Evolutionary conservation across 2,329 filamentous ascomycete genomes (phyloP).

Genomic region (Coniosporium tulheliwenetii): DNA sequence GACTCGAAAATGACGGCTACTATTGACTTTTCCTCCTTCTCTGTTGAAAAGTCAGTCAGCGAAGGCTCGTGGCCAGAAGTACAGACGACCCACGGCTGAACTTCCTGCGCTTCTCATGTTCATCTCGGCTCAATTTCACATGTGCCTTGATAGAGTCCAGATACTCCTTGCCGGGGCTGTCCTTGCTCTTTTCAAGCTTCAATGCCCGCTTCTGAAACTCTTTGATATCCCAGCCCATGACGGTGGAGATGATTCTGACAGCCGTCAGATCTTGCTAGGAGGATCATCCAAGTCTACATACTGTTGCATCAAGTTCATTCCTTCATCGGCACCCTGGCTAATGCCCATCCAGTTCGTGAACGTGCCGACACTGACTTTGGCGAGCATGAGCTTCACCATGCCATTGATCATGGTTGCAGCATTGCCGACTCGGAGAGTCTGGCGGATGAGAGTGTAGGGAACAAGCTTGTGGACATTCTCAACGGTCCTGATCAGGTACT

Average conservation of each 20-base stretch:
- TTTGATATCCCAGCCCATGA: conserved; percentile 55
- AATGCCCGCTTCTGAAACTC: conserved; percentile 52
- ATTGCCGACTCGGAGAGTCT: conserved; percentile 62
- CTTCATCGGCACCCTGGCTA: conserved; percentile 55
- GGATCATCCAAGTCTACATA: conserved; percentile 8
- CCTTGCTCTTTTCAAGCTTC: conserved; percentile 47
- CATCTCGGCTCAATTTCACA: conserved; percentile 33
- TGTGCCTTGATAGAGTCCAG: conserved; percentile 45
- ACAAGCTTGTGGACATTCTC: conserved; percentile 55
- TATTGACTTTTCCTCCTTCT: conserved; percentile 42
- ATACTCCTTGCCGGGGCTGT: conserved; percentile 43
- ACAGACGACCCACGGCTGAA: conserved; percentile 29
- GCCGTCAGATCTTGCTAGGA: too few species aligned
- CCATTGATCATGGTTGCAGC: conserved; percentile 69
- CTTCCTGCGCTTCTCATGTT: conserved; percentile 44
- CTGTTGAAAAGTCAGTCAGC: background rate
- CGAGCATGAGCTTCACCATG: conserved; percentile 55
- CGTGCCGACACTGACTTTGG: conserved; percentile 61
- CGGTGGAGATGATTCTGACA: conserved; percentile 53
- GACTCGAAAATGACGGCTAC: conserved; percentile 47
- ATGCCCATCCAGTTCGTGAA: conserved; percentile 68
- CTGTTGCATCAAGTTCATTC: conserved; percentile 65
- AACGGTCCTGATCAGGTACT: conserved; percentile 54
- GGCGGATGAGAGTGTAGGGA: conserved; percentile 55
- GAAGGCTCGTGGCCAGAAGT: background rate